Base-by-base conservation (phyloP, 176 grass and related monocot genomes). In the maize (Zea mays) region DNA sequence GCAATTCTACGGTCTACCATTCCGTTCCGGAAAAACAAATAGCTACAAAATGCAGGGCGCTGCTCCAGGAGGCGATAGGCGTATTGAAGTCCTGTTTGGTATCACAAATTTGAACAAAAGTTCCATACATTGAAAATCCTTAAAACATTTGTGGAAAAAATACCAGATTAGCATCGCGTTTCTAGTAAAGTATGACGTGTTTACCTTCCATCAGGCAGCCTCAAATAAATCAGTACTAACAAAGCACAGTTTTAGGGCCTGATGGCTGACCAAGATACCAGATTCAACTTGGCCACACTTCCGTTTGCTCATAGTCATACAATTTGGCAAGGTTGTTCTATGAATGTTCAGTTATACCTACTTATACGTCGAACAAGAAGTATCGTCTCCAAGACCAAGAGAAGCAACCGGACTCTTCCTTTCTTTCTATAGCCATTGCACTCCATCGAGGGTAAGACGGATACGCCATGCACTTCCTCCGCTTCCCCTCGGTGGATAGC, bases 301-400 rank as follows among this genome's bases (percentile, higher is more conserved):
- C 27, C 27, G 27, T 27, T 38, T 81, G 7, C 50, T 46, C 72
- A 60, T 69, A 14, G 83, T 56, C 9, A 7, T 2, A 44, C 8
- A 73, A 83, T 83, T 46, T 7, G 5, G 60, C 60, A 83, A 69
- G 43, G 21, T 19, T 65, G 71, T 68, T 60, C 81, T 34, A 15
- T 17, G 27, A 27, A 33, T 48, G 85, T 10, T 10, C 8, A 66
- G 74, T 65, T 72, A 61, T 39, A 39, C 3, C 65, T 58, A 37
- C 51, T 54, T 16, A 2, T 16, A 17, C 15, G 15, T 54, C 6
- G 50, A 55, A 2, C 52, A 55, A 27, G 27, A 27, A 16, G 47
- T 11, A 46, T 13, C 12, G 48, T 14, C 12, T 50, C 4, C 48
- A 50, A 50, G 48, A 11, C 4, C 48, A 50, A 50, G 48, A 11